Percentiles rank a stretch among this genome's conserved stretches.
These are phyloP conservation scores for Fusarium chaquense DNA, from an alignment of 2,329 filamentous ascomycete genomes.

Conservation along the genomic window DNA sequence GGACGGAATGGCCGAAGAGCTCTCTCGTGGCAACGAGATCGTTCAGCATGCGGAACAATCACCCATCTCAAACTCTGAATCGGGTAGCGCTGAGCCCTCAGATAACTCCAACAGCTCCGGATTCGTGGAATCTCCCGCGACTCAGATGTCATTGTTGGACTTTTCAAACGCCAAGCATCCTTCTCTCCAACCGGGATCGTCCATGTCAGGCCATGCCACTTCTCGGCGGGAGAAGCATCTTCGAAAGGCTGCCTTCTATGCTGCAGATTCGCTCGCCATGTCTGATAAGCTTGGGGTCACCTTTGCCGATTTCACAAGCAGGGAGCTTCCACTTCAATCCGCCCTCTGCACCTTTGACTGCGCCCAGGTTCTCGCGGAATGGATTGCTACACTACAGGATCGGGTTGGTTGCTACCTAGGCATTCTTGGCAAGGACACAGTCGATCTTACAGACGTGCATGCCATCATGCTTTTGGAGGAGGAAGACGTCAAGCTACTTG, in stretches of 20 bases:
- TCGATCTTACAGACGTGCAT: conserved; percentile 83
- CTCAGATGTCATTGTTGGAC: conserved; percentile 63
- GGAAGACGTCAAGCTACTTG: conserved; percentile 87
- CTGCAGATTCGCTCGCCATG: conserved; percentile 90
- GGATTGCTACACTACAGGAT: conserved; percentile 93
- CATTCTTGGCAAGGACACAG: conserved; percentile 83
- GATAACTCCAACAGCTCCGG: conserved; percentile 62
- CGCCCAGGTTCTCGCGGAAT: conserved; percentile 92
- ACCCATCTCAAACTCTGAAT: conserved; percentile 63
- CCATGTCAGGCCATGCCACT: conserved; percentile 58
- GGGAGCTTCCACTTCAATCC: conserved; percentile 89
- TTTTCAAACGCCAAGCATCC: conserved; percentile 56
- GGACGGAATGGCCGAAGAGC: conserved; percentile 89
- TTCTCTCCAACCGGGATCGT: conserved; percentile 43
- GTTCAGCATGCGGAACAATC: conserved; percentile 77
- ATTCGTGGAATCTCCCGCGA: conserved; percentile 64
- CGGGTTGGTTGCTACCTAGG: conserved; percentile 91
- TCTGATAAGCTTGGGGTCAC: conserved; percentile 87
- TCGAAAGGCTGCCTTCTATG: conserved; percentile 94
- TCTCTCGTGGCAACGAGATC: conserved; percentile 81
- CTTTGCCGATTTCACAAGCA: conserved; percentile 84
- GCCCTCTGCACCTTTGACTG: conserved; percentile 95
- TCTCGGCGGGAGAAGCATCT: conserved; percentile 87
- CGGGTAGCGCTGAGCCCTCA: conserved; percentile 57
- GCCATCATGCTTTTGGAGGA: conserved; percentile 92